Base-by-base conservation (phyloP, 768 basidiomycete genomes). In the Tylopilus plumbeoviolaceoides region DNA sequence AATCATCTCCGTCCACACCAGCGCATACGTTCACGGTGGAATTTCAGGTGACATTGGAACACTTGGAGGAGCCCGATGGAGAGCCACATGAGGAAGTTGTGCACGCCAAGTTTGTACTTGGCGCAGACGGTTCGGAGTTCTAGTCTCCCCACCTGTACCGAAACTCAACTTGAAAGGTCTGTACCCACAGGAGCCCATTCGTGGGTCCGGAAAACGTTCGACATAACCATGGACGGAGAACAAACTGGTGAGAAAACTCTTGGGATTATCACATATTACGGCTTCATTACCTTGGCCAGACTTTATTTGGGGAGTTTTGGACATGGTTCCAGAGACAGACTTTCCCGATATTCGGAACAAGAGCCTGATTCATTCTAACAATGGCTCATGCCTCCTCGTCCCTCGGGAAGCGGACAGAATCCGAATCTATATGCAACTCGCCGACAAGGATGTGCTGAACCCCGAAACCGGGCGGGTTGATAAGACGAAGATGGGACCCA, bases 131-230 rank as follows among this genome's bases (percentile, higher is more conserved):
- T 40, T 11, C 20, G 39, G 28, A 30, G 10, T 40, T 21, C 5
- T 11, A 21, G n/a, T 8, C 1, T 20, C 3, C 39, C 11, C 9
- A 15, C 5, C 14, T 6, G 11, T 10, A 10, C 3, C 41, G 10
- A 3, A 30, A 30, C 10, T 0, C 1, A 27, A 21, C n/a, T n/a
- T n/a, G n/a, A n/a, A n/a, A n/a, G 9, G 58, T 33, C 28, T 7
- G 8, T 33, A 12, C 5, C 25, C 48, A 30, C 51, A 72, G 74
- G 75, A 7, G 77, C 76, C 2, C 76, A 77, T 46, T 77, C 75
- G 6, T 77, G 74, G 75, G 76, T 78, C 3, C 68, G 78, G 7
- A 74, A 74, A 39, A 51, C 67, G 12, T 63, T 79, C 14, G 76
- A 72, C 2, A 70, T 78, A 14, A 53, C 67, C 12, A 77, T 79